Base-by-base conservation (phyloP, 331 rosid genomes). In the Prunus yedoensis region DNA sequence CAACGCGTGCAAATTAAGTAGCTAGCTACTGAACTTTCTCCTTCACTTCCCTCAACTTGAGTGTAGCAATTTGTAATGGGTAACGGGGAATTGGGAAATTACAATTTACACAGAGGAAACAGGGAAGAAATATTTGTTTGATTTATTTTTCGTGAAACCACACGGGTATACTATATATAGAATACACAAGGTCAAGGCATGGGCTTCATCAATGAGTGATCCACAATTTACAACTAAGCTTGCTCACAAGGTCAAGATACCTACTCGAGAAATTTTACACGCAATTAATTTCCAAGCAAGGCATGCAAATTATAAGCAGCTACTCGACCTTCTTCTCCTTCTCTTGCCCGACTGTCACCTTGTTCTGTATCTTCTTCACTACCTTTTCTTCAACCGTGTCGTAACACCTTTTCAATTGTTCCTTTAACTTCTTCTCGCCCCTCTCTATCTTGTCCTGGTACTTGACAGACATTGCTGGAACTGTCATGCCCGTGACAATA, bases 331-430 rank as follows among this genome's bases (percentile, higher is more conserved):
- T 90, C 82, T 90, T 86, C 66, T 38, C 82, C 50, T 70, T 51
- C 35, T 81, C 64, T 25, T 27, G 47, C 30, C 66, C 47, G 16
- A n/a, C 60, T 20, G n/a, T 11, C 35, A 85, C 63, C 82, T 49
- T 85, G 68, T 56, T 70, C 71, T 47, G 84, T 28, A 81, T 70
- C 58, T 87, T 87, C 76, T 79, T 76, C 15, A 82, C 49, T 43
- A 89, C 85, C 83, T 82, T 92, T 17, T 87, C 90, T 66, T 90
- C 86, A 43, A 90, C 8, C 57, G 76, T 78, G 70, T 87, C 85
- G 30, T 84, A 82, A 20, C 38, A 78, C 75, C 74, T 75, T 27
- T 68, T 68, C 71, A 67, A 35, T 20, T 83, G 85, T 73, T 45
- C 76, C 77, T 56, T 88, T 75, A 82, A 58, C 85, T 85, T 74